Conservation (phyloP, 306 rosid species). For the Macrotyloma uniflorum region DNA sequence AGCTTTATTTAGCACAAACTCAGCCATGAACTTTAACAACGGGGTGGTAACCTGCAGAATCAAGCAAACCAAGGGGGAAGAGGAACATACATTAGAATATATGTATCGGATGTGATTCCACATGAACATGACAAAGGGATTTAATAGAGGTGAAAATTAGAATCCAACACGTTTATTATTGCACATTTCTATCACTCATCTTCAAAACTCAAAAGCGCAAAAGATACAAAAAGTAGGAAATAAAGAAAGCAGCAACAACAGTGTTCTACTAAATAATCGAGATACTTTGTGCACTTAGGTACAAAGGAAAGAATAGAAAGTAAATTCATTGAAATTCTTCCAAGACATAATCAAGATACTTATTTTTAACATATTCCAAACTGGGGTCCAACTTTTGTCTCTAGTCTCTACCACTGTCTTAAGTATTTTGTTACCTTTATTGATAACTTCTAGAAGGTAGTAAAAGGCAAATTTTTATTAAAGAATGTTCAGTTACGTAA, state of each 20-base stretch:
- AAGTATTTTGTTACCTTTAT: not conserved
- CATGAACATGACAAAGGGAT: not conserved
- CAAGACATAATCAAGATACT: not conserved
- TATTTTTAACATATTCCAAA: not conserved
- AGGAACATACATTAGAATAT: slow-evolving; percentile 4
- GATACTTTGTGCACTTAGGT: not conserved
- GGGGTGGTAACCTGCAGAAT: slow-evolving; percentile 91
- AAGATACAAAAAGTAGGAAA: slow-evolving; percentile 10
- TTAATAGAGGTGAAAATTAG: not conserved
- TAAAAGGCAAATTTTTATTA: not conserved
- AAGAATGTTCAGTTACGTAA: not conserved
- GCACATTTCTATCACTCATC: slow-evolving; percentile 17
- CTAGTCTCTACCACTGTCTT: not conserved
- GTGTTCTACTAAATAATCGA: not conserved
- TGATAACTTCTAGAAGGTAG: not conserved
- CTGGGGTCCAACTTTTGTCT: not conserved
- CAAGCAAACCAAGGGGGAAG: slow-evolving; percentile 6
- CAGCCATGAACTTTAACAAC: slow-evolving; percentile 92
- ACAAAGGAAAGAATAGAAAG: not conserved
- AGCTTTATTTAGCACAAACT: slow-evolving; percentile 95
- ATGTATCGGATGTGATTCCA: slow-evolving; percentile 9
- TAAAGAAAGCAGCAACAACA: slow-evolving; percentile 14
- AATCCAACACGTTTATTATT: not conserved
- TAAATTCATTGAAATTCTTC: not conserved
- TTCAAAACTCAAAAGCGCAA: not conserved